These are phyloP conservation scores for Calamus simplicifolius DNA, from an alignment of 176 grass and related monocot species.

Conservation along the genomic window DNA sequence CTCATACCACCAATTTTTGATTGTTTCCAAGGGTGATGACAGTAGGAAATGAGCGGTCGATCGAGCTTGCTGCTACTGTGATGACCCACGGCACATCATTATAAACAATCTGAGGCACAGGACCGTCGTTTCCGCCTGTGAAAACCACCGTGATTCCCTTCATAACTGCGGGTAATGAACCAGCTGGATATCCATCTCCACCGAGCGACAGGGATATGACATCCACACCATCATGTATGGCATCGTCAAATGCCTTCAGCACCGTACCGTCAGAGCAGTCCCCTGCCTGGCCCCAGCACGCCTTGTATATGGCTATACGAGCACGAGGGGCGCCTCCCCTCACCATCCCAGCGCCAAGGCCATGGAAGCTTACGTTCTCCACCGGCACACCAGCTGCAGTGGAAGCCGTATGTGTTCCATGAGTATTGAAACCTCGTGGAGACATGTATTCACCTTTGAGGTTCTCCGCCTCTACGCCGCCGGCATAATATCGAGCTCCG, in stretches of 20 bases:
- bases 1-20: slow-evolving; percentile 26
- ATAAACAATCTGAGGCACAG: background rate
- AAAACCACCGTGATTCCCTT: background rate
- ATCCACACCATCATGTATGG: slow-evolving; percentile 22
- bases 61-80: background rate
- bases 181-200: background rate
- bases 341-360: background rate
- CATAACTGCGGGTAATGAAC: background rate
- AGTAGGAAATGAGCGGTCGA: slow-evolving; percentile 35
- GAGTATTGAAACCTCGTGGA: background rate
- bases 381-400: slow-evolving; percentile 6
- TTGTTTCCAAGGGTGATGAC: slow-evolving; percentile 34
- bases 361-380: background rate
- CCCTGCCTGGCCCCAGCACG: background rate
- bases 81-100: background rate
- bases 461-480: background rate
- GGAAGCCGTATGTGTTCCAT: slow-evolving; percentile 26
- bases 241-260: slow-evolving; percentile 8
- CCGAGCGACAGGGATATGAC: slow-evolving; percentile 16
- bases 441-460: slow-evolving; percentile 24
- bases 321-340: slow-evolving; percentile 8
- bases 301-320: slow-evolving; percentile 29
- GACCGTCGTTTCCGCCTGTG: background rate
- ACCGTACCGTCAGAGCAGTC: rapidly evolving
- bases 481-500: slow-evolving; percentile 22